phyloP scores from a whole-genome alignment of 495 filamentous ascomycete genomes.

The Xylaria nigripes region DNA sequence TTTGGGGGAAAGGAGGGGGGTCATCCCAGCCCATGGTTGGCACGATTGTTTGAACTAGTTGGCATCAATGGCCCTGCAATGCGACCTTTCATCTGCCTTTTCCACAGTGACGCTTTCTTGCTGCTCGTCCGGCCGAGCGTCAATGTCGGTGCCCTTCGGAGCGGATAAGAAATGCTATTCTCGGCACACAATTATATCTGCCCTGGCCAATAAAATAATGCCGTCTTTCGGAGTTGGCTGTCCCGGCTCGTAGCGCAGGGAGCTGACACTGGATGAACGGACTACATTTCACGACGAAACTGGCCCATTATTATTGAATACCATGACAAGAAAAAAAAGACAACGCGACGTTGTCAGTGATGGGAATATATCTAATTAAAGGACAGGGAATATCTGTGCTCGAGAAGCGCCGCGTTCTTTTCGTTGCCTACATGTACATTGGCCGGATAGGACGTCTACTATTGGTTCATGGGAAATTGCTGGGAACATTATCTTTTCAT shows the following conservation, averaged over 20 bases:
- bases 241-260: background rate
- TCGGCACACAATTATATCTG: background rate
- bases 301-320: background rate
- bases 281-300: background rate
- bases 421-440: constrained; percentile 3
- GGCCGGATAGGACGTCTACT: background rate
- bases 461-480: background rate
- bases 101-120: background rate
- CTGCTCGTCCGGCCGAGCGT: background rate
- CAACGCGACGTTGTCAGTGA: background rate
- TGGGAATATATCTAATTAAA: background rate
- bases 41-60: constrained; percentile 1
- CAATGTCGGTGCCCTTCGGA: background rate
- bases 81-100: constrained; percentile 8
- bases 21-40: constrained; percentile 5
- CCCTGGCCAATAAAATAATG: background rate
- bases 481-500: constrained; percentile 4
- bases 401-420: background rate
- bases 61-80: constrained; percentile 3
- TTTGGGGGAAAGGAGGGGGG: too few relatives aligned
- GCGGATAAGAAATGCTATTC: background rate
- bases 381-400: background rate
- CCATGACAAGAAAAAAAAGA: background rate
- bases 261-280: background rate
- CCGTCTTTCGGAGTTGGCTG: background rate